Conservation (phyloP, 257 asterid species). For the Handroanthus guayacan region DNA sequence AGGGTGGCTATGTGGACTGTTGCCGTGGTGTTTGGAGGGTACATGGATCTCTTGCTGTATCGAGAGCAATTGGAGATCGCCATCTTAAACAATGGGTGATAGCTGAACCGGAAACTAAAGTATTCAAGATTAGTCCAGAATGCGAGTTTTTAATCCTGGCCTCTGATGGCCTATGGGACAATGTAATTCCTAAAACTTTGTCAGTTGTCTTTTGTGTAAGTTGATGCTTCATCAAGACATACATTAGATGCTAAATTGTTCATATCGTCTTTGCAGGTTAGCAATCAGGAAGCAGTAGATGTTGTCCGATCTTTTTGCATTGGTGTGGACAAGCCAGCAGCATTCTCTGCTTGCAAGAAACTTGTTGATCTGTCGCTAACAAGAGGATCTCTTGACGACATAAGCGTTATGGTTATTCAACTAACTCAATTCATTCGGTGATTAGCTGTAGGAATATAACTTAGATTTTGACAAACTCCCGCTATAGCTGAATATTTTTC, state of each 20-base stretch:
- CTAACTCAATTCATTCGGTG: constrained; percentile 53
- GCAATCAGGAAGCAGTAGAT: constrained; percentile 87
- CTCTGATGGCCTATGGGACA: constrained; percentile 93
- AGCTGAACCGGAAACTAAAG: constrained; percentile 71
- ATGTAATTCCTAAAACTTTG: constrained; percentile 43
- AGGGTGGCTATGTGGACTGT: constrained; percentile 90
- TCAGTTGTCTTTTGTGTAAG: background rate
- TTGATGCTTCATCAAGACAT: background rate
- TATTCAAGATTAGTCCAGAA: constrained; percentile 52
- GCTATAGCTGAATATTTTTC: background rate
- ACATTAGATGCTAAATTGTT: constrained; percentile 22
- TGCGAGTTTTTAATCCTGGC: constrained; percentile 83
- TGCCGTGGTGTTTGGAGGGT: constrained; percentile 88
- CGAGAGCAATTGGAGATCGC: constrained; percentile 82
- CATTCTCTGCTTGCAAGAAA: constrained; percentile 68
- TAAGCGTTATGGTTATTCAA: constrained; percentile 65
- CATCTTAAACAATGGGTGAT: constrained; percentile 80
- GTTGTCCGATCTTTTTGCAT: constrained; percentile 52
- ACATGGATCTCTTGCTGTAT: constrained; percentile 84
- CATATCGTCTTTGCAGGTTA: constrained; percentile 52
- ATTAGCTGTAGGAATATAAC: background rate
- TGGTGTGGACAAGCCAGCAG: constrained; percentile 47
- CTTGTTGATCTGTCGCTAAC: constrained; percentile 65
- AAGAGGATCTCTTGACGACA: constrained; percentile 80
- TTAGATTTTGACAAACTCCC: background rate